Base-by-base conservation (phyloP, 2,329 filamentous ascomycete species). In the Neonectria neomacrospora region DNA sequence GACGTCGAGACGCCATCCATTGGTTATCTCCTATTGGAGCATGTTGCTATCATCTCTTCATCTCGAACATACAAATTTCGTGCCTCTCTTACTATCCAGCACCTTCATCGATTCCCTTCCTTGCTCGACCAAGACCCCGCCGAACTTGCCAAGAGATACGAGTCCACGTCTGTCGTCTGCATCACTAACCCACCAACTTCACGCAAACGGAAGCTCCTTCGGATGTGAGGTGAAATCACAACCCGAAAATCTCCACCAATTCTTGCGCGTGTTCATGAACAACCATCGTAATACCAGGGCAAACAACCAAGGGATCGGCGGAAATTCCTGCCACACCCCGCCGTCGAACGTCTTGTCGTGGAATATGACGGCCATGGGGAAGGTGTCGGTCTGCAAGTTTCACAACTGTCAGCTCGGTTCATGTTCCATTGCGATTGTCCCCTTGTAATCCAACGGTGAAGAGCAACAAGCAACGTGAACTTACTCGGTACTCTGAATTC, bases 191-290 rank as follows among this genome's bases (percentile, higher is more conserved):
- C 23, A 30, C 45, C 16, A 11, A 12, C 14, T 16, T 71, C 57
- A 76, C 4, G 71, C 77, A 72, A 80, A 80, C 3, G 75, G 77
- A 34, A 81, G 65, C 20, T 78, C 75, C 58, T 74, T 70, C 11
- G 74, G 77, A 22, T 67, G 67, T 18, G 74, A 74, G 16, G 69
- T 51, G 26, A 68, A 55, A 54, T 77, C 74, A 48, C 76, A 78
- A 11, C 72, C 70, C 1, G 76, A 71, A 61, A 79, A 79, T 48
- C 76, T 72, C 77, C 76, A 78, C 77, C 76, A 77, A 39, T 74
- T 73, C 58, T 77, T 75, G 53, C 78, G 71, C 63, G 71, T 76
- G 14, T 74, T 71, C 14, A 78, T 68, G 63, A 75, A 77, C 9
- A 77, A 23, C 72, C 73, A 78, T n/a, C 73, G 63, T 45, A 81